These are phyloP conservation scores for Phytophthora cactorum DNA, from an alignment of 352 stramenopile genomes.

Conservation along the genomic window DNA sequence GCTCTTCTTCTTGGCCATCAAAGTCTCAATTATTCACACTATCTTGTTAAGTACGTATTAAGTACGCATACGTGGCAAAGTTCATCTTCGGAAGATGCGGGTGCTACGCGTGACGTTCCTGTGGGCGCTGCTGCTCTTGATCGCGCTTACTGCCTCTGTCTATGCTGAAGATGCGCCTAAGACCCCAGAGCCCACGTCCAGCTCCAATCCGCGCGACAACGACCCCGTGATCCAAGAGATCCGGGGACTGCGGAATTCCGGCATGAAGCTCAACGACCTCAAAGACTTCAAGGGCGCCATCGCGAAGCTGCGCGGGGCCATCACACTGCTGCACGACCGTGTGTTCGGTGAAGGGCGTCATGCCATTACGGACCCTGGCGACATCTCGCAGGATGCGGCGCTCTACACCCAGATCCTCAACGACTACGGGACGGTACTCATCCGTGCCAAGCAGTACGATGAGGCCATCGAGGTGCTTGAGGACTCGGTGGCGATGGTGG, in stretches of 20 bases:
- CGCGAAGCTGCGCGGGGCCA: slow-evolving; percentile 67
- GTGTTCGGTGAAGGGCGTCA: slow-evolving; percentile 68
- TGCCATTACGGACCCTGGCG: slow-evolving; percentile 52
- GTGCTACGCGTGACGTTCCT: slow-evolving; percentile 28
- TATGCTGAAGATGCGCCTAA: slow-evolving; percentile 6
- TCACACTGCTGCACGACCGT: slow-evolving; percentile 69
- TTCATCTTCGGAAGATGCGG: slow-evolving; percentile 15
- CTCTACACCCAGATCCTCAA: slow-evolving; percentile 82
- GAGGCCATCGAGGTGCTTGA: slow-evolving; percentile 81
- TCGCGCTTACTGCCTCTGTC: slow-evolving; percentile 14
- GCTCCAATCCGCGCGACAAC: slow-evolving; percentile 45
- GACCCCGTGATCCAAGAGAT: slow-evolving; percentile 74
- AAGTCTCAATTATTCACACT: not conserved
- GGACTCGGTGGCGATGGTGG: slow-evolving; percentile 73
- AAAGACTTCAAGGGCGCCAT: slow-evolving; percentile 57
- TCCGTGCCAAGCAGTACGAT: slow-evolving; percentile 74
- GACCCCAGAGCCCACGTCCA: slow-evolving; percentile 33
- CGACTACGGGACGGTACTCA: slow-evolving; percentile 80
- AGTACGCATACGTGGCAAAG: slow-evolving; percentile 27
- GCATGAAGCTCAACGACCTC: slow-evolving; percentile 79
- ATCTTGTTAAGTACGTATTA: slow-evolving; percentile 7
- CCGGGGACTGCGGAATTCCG: slow-evolving; percentile 71
- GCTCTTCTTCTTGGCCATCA: slow-evolving; percentile 56
- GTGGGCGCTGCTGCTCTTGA: slow-evolving; percentile 36
- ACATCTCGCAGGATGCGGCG: slow-evolving; percentile 73